Evolutionary conservation across 805 yeast genomes (phyloP), one percentile per base, ranked within the genome.

Genomic region (Hanseniaspora occidentalis): DNA sequence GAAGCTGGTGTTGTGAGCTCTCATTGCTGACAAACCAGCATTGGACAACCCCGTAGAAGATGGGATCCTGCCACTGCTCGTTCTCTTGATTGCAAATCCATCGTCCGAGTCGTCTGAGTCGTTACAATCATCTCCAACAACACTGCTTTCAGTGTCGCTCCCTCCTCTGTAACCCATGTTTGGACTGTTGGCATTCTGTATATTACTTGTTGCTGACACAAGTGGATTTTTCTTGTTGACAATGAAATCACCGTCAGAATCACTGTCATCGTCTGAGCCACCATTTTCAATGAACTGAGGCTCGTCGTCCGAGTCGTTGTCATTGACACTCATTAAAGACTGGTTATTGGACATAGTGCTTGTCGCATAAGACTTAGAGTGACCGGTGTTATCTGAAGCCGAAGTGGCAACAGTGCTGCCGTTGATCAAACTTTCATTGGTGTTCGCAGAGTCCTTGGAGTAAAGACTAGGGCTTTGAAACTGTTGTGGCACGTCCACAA

Each of bases 401-500:
- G n/a, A n/a, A n/a, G n/a, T n/a, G n/a, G n/a, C n/a, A n/a, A n/a
- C n/a, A n/a, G n/a, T n/a, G n/a, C n/a, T n/a, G n/a, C n/a, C n/a
- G n/a, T n/a, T n/a, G n/a, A n/a, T n/a, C n/a, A n/a, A n/a, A n/a
- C n/a, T n/a, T n/a, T n/a, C n/a, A n/a, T n/a, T n/a, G n/a, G n/a
- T n/a, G n/a, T n/a, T n/a, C n/a, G n/a, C n/a, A n/a, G n/a, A n/a
- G n/a, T n/a, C n/a, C n/a, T n/a, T n/a, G n/a, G 33, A 16, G 17
- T 29, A 29, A 16, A 29, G 17, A 5, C 18, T 18, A n/a, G 33
- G 33, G n/a, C 53, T 51, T 36, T 56, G 58, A 34, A 58, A 45
- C 26, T 54, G 58, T 35, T 53, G 60, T 2, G 64, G 64, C 14
- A 60, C 57, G 47, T 60, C 64, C 13, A 57, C 53, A 26, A 60